phyloP scores from a whole-genome alignment of 2,329 filamentous ascomycete species.

The Colletotrichum graminicola region DNA sequence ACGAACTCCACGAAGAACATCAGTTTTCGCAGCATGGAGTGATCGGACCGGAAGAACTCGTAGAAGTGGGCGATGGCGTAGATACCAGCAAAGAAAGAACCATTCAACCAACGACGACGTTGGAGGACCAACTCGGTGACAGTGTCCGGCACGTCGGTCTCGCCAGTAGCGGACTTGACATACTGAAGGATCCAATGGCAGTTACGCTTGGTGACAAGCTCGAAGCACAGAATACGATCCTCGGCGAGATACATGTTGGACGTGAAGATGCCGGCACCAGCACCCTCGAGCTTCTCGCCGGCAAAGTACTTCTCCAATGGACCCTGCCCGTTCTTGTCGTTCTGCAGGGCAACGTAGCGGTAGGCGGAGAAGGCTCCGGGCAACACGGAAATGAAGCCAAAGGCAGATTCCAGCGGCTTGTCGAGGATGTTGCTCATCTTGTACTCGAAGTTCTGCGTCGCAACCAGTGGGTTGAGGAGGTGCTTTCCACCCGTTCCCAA shows the following conservation, averaged over 20 bases:
- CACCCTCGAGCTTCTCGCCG: conserved; percentile 92
- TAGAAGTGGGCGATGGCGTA: conserved; percentile 96
- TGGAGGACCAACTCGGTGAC: conserved; percentile 97
- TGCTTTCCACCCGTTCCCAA: conserved; percentile 86
- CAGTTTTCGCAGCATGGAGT: conserved; percentile 87
- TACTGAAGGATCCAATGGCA: conserved; percentile 98
- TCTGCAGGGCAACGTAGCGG: conserved; percentile 92
- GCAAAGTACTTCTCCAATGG: conserved; percentile 97
- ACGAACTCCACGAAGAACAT: conserved; percentile 93
- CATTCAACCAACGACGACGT: conserved; percentile 96
- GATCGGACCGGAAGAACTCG: conserved; percentile 93
- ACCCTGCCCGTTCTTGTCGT: conserved; percentile 94
- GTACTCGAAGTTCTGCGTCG: conserved; percentile 99
- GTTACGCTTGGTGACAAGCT: conserved; percentile 96
- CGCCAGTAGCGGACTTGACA: conserved; percentile 95
- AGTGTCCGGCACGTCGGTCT: conserved; percentile 95
- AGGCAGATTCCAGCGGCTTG: conserved; percentile 96
- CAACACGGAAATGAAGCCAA: conserved; percentile 96
- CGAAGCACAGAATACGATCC: conserved; percentile 98
- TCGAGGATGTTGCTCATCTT: conserved; percentile 99
- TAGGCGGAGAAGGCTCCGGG: conserved; percentile 99
- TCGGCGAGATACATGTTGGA: conserved; percentile 99
- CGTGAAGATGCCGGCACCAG: conserved; percentile 94
- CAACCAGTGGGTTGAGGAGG: conserved; percentile 91
- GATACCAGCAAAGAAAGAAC: conserved; percentile 96